Base-by-base conservation (phyloP, 179 eudicot genomes). In the Heliamphora pulchella region DNA sequence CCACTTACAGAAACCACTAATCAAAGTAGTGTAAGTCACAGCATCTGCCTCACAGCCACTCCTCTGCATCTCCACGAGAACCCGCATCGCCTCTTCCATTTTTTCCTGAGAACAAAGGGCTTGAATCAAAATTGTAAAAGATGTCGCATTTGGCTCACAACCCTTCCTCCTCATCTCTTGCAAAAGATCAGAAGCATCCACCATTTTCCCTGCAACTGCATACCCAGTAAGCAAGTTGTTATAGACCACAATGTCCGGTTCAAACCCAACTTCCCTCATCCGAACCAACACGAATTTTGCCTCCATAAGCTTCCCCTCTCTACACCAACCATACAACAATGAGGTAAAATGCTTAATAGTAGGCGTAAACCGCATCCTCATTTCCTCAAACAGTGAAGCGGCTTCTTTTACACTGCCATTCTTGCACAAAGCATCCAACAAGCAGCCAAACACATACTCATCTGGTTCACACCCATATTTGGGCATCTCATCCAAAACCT, bases 371-470 rank as follows among this genome's bases (percentile, higher is more conserved):
- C 86, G 81, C 74, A 80, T 70, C 71, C 91, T 86, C 97, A 90
- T 93, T 77, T 94, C 98, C 78, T 90, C 98, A 83, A 91, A 94
- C 87, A 94, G 78, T 2, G 81, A 83, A 41, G 98, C 93, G 3
- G 98, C 98, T 78, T 94, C 97, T 81, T 94, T 94, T 3, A 91
- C 94, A 83, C 93, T 87, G 31, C 98, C 97, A 80, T 93, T 94
- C 88, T 94, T 94, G 51, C 94, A 89, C 85, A 94, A 86, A 3
- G 98, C 97, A 84, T 93, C 97, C 82, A 94, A 86, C 86, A 94
- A 86, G 81, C 94, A 94, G 78, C 97, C 98, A 79, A 94, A 94
- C 5, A 87, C 94, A 81, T 93, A 88, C 87, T 91, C 97, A 85
- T 94, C 96, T 0, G 98, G 94, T 51, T 93, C 92, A 84, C 91